A percentile compares a stretch with the other conserved stretches of the same genome.
Conservation (phyloP, 1,284 basidiomycete species). For the Ganoderma boninense region DNA sequence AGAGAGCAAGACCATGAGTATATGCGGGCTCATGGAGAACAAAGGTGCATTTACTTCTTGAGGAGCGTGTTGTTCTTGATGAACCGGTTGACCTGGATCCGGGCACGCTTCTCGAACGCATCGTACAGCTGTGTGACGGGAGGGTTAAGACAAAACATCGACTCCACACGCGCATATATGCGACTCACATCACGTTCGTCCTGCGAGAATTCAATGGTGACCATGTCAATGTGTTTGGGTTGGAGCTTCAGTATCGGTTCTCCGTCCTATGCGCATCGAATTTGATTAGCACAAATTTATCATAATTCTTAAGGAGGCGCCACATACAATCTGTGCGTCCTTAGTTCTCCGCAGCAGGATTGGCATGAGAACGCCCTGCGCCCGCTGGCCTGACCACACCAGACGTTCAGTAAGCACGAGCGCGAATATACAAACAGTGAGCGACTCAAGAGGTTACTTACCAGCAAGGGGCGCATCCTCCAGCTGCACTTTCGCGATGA, state of each 20-base stretch:
- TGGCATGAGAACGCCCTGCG: constrained; percentile 68
- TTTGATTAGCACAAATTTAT: not conserved
- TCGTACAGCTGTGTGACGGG: constrained; percentile 60
- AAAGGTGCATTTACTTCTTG: constrained; percentile 58
- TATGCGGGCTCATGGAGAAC: not conserved
- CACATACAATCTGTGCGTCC: constrained; percentile 52
- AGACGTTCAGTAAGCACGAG: not conserved
- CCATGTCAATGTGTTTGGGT: constrained; percentile 66
- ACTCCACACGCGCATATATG: not conserved
- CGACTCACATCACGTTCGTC: constrained; percentile 68
- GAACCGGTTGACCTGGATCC: constrained; percentile 64
- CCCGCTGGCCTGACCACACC: constrained; percentile 47
- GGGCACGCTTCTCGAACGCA: constrained; percentile 61
- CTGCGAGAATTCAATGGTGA: constrained; percentile 61
- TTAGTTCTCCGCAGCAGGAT: constrained; percentile 71
- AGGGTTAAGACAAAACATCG: not conserved
- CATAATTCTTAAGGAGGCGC: not conserved
- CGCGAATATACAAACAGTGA: no score
- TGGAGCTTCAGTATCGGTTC: constrained; percentile 67
- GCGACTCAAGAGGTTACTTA: constrained; percentile 30
- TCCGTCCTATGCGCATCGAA: constrained; percentile 53
- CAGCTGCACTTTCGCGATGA: constrained; percentile 62
- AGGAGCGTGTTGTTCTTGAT: constrained; percentile 63
- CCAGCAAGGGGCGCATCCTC: constrained; percentile 66
- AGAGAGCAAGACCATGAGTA: not conserved